Percentiles rank a stretch among this genome's conserved stretches.
Conservation (phyloP, 768 basidiomycete species). For the Coprinopsis marcescibilis region DNA sequence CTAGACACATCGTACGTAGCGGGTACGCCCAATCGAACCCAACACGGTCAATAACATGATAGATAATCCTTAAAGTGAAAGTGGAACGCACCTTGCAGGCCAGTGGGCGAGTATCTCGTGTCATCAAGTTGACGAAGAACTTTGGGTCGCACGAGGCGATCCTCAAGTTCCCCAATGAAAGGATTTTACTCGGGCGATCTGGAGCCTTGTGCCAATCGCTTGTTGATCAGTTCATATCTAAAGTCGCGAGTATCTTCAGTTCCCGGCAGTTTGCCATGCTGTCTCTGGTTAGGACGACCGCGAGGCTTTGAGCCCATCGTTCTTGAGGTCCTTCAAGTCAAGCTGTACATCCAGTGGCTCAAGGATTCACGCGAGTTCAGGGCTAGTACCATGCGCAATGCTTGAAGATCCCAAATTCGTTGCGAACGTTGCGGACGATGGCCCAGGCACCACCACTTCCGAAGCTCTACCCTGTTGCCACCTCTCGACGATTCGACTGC, state of each 20-base stretch:
- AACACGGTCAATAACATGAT: no score
- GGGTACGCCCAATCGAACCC: no score
- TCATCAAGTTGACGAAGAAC: slow-evolving; percentile 59
- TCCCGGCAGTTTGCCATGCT: slow-evolving; percentile 63
- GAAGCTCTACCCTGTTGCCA: no score
- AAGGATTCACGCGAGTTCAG: slow-evolving; percentile 29
- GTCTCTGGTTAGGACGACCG: slow-evolving; percentile 57
- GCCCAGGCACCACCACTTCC: no score
- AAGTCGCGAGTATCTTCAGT: slow-evolving; percentile 31
- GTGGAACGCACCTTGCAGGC: no score
- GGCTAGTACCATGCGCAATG: slow-evolving; percentile 58
- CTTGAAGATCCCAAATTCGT: slow-evolving; percentile 35
- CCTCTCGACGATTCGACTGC: no score
- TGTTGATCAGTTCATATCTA: slow-evolving; percentile 34
- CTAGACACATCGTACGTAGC: no score
- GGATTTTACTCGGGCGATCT: slow-evolving; percentile 56
- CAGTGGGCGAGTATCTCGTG: no score
- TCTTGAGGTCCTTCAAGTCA: slow-evolving; percentile 58
- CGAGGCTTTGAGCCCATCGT: slow-evolving; percentile 64
- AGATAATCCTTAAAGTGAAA: no score
- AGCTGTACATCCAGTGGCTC: slow-evolving; percentile 38
- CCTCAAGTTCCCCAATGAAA: slow-evolving; percentile 53
- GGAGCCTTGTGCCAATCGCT: slow-evolving; percentile 36
- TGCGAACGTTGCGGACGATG: slow-evolving; percentile 30
- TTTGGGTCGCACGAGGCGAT: slow-evolving; percentile 61